Conservation (phyloP, 2,329 filamentous ascomycete genomes). For the Macroventuria anomochaeta region DNA sequence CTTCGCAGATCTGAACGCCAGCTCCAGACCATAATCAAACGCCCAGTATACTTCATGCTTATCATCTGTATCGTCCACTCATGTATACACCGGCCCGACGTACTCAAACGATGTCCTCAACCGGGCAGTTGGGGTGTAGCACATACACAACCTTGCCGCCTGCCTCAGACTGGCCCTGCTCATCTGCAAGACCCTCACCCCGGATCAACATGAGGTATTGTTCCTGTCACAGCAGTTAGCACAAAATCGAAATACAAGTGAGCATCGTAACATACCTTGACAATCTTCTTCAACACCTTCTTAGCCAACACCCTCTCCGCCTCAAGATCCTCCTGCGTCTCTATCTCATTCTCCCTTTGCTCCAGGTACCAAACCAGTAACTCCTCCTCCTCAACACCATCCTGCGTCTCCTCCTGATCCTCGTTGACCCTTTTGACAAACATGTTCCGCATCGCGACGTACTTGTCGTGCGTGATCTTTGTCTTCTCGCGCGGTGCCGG, state of each 20-base stretch:
- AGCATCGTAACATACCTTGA: slow-evolving; percentile 71
- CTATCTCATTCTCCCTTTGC: slow-evolving; percentile 82
- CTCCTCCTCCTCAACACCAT: slow-evolving; percentile 84
- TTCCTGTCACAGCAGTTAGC: slow-evolving; percentile 54
- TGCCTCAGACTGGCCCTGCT: slow-evolving; percentile 64
- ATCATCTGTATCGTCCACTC: slow-evolving; percentile 2
- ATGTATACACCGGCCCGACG: not conserved
- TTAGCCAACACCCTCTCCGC: slow-evolving; percentile 73
- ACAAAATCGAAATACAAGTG: not conserved
- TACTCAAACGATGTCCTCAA: slow-evolving; percentile 63
- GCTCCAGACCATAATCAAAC: slow-evolving; percentile 5
- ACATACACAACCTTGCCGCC: slow-evolving; percentile 74
- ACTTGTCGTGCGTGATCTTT: slow-evolving; percentile 95
- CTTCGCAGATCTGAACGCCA: slow-evolving; percentile 5
- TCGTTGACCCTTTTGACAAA: slow-evolving; percentile 83
- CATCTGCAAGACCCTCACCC: slow-evolving; percentile 87
- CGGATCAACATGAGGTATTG: slow-evolving; percentile 67
- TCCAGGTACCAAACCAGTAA: slow-evolving; percentile 91
- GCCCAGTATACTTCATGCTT: slow-evolving; percentile 1
- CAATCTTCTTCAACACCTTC: slow-evolving; percentile 94
- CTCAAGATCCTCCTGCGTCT: slow-evolving; percentile 81
- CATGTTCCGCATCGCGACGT: slow-evolving; percentile 86
- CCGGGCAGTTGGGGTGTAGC: slow-evolving; percentile 89
- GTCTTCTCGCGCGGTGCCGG: slow-evolving; percentile 65
- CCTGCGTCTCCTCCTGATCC: slow-evolving; percentile 75